These are phyloP conservation scores for Melaleuca quinquenervia DNA, from an alignment of 345 rosid species.

Conservation along the genomic window DNA sequence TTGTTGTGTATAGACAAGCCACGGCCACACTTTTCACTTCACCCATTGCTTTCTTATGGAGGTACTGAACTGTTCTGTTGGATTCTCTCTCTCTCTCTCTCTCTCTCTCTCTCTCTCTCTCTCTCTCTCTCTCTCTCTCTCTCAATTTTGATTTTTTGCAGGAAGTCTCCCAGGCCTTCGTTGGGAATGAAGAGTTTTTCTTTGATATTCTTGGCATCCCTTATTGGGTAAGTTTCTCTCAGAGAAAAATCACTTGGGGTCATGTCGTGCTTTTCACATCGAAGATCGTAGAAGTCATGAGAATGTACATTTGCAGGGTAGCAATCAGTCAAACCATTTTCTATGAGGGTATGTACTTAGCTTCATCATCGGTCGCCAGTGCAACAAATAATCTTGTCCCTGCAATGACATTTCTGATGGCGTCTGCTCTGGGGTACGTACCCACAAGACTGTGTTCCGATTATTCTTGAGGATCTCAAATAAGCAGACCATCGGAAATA, in stretches of 20 bases:
- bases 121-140: background rate
- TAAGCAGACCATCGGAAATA: background rate
- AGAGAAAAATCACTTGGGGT: background rate
- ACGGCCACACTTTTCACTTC: constrained; percentile 21
- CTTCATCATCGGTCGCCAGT: constrained; percentile 30
- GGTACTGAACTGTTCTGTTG: background rate
- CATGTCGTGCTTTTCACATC: background rate
- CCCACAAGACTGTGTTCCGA: background rate
- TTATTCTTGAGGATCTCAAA: background rate
- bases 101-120: background rate
- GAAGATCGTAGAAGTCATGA: background rate
- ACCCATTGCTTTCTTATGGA: constrained; percentile 21
- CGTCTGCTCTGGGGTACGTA: constrained; percentile 16
- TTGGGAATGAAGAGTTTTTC: constrained; percentile 22
- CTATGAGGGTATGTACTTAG: constrained; percentile 27
- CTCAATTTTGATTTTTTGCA: background rate
- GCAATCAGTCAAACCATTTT: constrained; percentile 25
- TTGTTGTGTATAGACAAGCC: constrained; percentile 30
- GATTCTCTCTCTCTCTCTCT: background rate
- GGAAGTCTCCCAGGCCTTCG: constrained; percentile 7
- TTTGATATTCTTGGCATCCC: constrained; percentile 22
- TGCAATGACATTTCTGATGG: constrained; percentile 31
- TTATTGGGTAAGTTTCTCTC: constrained; percentile 21
- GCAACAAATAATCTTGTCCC: constrained; percentile 31
- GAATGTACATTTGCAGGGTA: constrained; percentile 10